These are phyloP conservation scores for Pseudophaeomoniella oleicola DNA, from an alignment of 2,329 filamentous ascomycete genomes.

Conservation along the genomic window DNA sequence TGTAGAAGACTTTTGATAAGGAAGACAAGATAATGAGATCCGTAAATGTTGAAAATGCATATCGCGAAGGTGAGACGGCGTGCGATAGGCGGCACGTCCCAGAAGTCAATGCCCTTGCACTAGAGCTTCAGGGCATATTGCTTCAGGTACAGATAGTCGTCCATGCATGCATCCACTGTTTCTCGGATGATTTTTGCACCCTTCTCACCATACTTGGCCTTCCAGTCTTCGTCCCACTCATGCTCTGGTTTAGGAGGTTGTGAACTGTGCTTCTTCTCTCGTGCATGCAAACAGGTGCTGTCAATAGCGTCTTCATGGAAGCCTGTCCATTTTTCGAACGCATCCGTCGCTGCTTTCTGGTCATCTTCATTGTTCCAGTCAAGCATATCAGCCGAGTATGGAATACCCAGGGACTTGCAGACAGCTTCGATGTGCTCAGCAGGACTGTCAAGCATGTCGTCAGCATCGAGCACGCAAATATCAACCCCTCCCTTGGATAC, in stretches of 20 bases:
- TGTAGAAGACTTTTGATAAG: too few relatives aligned
- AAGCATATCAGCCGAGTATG: constrained; percentile 66
- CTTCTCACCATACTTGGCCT: constrained; percentile 44
- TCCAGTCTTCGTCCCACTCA: constrained; percentile 45
- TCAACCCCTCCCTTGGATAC: constrained; percentile 27
- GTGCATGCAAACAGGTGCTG: constrained; percentile 59
- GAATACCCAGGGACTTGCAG: constrained; percentile 66
- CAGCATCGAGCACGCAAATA: constrained; percentile 82
- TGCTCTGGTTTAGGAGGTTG: constrained; percentile 30
- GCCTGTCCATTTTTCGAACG: constrained; percentile 93
- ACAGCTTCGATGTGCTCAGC: constrained; percentile 61
- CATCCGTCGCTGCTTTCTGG: constrained; percentile 51
- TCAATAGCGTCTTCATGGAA: constrained; percentile 92
- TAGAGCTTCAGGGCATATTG: constrained; percentile 43
- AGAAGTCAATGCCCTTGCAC: too few relatives aligned
- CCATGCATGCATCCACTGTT: constrained; percentile 44
- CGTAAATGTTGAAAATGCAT: too few relatives aligned
- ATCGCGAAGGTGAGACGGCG: too few relatives aligned
- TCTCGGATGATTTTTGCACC: constrained; percentile 43
- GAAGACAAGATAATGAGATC: too few relatives aligned
- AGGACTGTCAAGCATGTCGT: constrained; percentile 81
- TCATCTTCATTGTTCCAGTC: constrained; percentile 67
- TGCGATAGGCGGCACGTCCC: too few relatives aligned
- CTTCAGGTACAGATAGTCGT: constrained; percentile 50
- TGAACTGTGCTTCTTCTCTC: constrained; percentile 8